A percentile compares a stretch with the other conserved stretches of the same genome.
These are phyloP conservation scores for Curvularia sp. DNA, from an alignment of 2,329 filamentous ascomycete species.

Conservation along the genomic window DNA sequence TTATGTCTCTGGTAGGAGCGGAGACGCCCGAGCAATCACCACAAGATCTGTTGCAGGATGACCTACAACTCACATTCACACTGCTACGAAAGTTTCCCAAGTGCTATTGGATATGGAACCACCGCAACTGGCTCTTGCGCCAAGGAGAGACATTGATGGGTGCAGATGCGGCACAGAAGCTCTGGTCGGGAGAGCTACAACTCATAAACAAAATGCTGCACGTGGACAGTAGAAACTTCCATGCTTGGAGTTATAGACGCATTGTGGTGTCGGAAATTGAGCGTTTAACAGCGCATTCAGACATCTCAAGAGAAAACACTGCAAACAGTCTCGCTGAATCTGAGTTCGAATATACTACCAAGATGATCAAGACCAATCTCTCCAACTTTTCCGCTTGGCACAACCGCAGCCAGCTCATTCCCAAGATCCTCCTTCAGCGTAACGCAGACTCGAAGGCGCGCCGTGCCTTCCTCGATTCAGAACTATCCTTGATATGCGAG, in stretches of 20 bases:
- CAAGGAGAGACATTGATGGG: slow-evolving; percentile 72
- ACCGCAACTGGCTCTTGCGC: slow-evolving; percentile 83
- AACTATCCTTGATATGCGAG: slow-evolving; percentile 76
- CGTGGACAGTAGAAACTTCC: slow-evolving; percentile 89
- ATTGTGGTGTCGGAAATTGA: slow-evolving; percentile 80
- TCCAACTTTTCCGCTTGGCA: slow-evolving; percentile 99
- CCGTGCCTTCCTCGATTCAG: slow-evolving; percentile 74
- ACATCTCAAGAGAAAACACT: slow-evolving; percentile 7
- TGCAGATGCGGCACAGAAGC: slow-evolving; percentile 60
- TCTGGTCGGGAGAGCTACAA: slow-evolving; percentile 86
- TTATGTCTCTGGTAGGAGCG: slow-evolving; percentile 66
- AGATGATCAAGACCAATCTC: slow-evolving; percentile 82
- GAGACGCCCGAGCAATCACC: slow-evolving; percentile 37
- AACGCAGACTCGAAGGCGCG: slow-evolving; percentile 68
- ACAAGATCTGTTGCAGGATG: slow-evolving; percentile 68
- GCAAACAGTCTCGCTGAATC: slow-evolving; percentile 70
- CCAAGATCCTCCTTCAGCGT: slow-evolving; percentile 74
- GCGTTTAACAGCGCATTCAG: slow-evolving; percentile 48
- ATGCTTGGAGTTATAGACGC: slow-evolving; percentile 92
- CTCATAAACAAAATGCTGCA: slow-evolving; percentile 87
- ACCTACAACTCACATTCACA: slow-evolving; percentile 83
- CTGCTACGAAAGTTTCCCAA: slow-evolving; percentile 88
- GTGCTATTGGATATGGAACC: slow-evolving; percentile 99
- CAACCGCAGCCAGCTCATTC: slow-evolving; percentile 82
- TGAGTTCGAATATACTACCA: slow-evolving; percentile 89